phyloP scores from a whole-genome alignment of 495 filamentous ascomycete genomes.

The Daldinia caldariorum region DNA sequence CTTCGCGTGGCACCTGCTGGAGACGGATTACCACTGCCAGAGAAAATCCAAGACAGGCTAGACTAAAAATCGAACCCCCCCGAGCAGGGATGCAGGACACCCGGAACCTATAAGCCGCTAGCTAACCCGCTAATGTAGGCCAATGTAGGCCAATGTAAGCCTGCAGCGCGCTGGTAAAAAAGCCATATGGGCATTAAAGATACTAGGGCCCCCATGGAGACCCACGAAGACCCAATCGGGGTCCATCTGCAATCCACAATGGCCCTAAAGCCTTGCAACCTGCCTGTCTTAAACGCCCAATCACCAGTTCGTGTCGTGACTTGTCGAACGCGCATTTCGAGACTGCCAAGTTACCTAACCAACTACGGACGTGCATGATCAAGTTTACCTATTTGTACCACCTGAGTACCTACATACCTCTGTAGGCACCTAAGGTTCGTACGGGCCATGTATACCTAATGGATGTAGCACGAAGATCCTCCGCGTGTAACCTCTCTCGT shows the following conservation, averaged over 20 bases:
- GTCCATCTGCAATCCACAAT: conserved; percentile 1
- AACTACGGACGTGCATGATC: conserved; percentile 33
- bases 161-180: conserved; percentile 7
- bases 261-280: not conserved
- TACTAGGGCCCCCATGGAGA: conserved; percentile 22
- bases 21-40: conserved; percentile 30
- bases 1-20: conserved; percentile 41
- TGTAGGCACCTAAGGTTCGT: too few species aligned
- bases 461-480: conserved; percentile 23
- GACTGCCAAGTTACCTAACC: conserved; percentile 29
- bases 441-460: not conserved
- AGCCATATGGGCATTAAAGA: conserved; percentile 19
- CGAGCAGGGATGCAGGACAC: conserved; percentile 32
- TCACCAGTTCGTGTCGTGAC: conserved; percentile 14
- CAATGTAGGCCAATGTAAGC: not conserved
- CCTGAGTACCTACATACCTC: not conserved
- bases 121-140: not conserved
- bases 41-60: conserved; percentile 29
- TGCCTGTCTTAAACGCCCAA: conserved; percentile 18
- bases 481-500: conserved; percentile 25
- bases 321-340: conserved; percentile 25
- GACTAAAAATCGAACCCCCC: conserved; percentile 14
- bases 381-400: conserved; percentile 37
- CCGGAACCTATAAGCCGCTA: conserved; percentile 34
- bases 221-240: conserved; percentile 18